Evolutionary conservation across 1,284 basidiomycete genomes (phyloP), one percentile per base, ranked within the genome.

Genomic region (Puccinia sorghi): DNA sequence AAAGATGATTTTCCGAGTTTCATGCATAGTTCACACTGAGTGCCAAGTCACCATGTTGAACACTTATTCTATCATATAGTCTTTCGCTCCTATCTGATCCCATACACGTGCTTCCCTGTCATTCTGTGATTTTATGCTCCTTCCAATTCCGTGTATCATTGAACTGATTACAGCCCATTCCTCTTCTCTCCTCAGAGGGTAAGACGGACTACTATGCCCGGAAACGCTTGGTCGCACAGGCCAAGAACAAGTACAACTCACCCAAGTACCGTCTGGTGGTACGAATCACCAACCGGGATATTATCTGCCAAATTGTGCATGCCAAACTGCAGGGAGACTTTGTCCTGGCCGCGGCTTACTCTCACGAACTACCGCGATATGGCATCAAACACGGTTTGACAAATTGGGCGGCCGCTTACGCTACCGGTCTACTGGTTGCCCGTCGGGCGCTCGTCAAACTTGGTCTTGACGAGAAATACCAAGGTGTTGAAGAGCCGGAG

Each of bases 131-230:
- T 64, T 50, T 17, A 52, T 52, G 11, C 22, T 43, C 25, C 46
- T n/a, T 20, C 13, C 15, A 25, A 46, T 46, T 50, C 4, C 22
- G 4, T 22, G n/a, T 22, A 3, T 6, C 32, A 61, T 13, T 59
- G 6, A 46, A n/a, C n/a, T n/a, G n/a, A n/a, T n/a, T n/a, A n/a
- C n/a, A n/a, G n/a, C n/a, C n/a, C n/a, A n/a, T n/a, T 46, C 43
- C 43, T 46, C 8, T 46, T 46, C 43, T 43, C 1, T 25, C 9
- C 15, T 43, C 20, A 72, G 97, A 99, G 88, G 97, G 97, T 81
- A 97, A 94, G 88, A 99, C 97, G 82, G 97, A 99, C 86, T 99
- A 98, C 90, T 97, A 98, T 85, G 96, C 96, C 80, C 93, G 96
- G 84, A 96, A 97, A 88, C 91, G 94, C 83, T 89, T 99, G 79